Evolutionary conservation across 1,284 basidiomycete genomes (phyloP).

Genomic region (Pholiota adiposa): DNA sequence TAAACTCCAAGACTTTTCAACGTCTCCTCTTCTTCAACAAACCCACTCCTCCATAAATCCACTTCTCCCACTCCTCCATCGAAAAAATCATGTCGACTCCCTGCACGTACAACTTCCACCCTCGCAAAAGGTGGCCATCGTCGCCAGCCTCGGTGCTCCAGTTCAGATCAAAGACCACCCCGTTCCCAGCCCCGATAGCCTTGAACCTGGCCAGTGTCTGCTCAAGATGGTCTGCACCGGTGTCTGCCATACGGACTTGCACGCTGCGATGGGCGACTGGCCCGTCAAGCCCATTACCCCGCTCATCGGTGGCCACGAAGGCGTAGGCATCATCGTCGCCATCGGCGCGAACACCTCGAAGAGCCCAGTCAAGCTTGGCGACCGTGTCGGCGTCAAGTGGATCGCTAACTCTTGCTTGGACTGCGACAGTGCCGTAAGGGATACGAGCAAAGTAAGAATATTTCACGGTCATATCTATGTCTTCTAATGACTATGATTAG

Average conservation of each 20-base stretch:
- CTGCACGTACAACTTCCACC: constrained; percentile 28
- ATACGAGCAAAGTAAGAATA: constrained; percentile 65
- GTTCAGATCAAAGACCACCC: constrained; percentile 57
- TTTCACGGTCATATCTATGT: not conserved
- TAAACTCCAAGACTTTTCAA: not conserved
- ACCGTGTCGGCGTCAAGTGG: constrained; percentile 91
- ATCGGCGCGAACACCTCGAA: constrained; percentile 69
- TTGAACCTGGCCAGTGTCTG: constrained; percentile 82
- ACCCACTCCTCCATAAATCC: not conserved
- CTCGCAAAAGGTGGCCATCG: constrained; percentile 67
- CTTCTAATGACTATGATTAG: constrained; percentile 34
- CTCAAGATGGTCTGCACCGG: constrained; percentile 80
- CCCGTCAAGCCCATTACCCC: constrained; percentile 69
- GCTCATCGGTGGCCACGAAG: constrained; percentile 88
- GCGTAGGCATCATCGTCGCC: constrained; percentile 77
- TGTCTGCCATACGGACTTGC: constrained; percentile 80
- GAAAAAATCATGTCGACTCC: constrained; percentile 1
- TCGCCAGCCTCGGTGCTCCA: constrained; percentile 45
- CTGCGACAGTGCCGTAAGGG: constrained; percentile 81
- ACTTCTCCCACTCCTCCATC: not conserved
- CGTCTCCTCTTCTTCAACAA: not conserved
- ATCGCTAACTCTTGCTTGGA: constrained; percentile 70
- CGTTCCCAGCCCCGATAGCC: constrained; percentile 67
- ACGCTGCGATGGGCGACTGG: constrained; percentile 77
- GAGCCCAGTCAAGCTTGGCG: constrained; percentile 72